These are phyloP conservation scores for Pleurotus cornucopiae DNA, from an alignment of 768 basidiomycete species.

Conservation along the genomic window DNA sequence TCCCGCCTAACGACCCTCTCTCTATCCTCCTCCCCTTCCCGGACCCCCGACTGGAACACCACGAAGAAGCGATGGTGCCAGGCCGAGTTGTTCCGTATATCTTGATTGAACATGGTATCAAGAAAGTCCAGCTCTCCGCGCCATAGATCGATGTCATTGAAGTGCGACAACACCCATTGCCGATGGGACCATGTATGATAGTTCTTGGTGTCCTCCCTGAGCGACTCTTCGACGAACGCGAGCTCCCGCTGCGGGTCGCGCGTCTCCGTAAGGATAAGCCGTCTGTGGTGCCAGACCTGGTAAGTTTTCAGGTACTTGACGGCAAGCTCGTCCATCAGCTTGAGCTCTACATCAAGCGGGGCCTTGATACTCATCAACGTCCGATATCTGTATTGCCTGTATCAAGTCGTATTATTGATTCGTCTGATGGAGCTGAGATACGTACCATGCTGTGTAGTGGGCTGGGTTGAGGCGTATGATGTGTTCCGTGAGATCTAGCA, in stretches of 20 bases:
- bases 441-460: slow-evolving; percentile 95
- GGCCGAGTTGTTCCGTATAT: slow-evolving; percentile 93
- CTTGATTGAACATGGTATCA: slow-evolving; percentile 62
- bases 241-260: slow-evolving; percentile 65
- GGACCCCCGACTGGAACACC: slow-evolving; percentile 64
- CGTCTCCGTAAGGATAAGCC: slow-evolving; percentile 61
- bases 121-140: slow-evolving; percentile 69
- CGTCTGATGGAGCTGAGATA: slow-evolving; percentile 1
- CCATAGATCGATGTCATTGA: slow-evolving; percentile 74
- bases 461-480: slow-evolving; percentile 92
- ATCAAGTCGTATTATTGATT: neutral
- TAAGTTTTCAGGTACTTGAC: slow-evolving; percentile 87
- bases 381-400: slow-evolving; percentile 93
- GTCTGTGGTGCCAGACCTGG: slow-evolving; percentile 96
- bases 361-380: slow-evolving; percentile 68
- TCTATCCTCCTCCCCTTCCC: slow-evolving; percentile 58
- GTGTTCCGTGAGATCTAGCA: slow-evolving; percentile 81
- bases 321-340: slow-evolving; percentile 85
- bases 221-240: slow-evolving; percentile 67
- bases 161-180: slow-evolving; percentile 89
- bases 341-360: slow-evolving; percentile 73
- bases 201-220: slow-evolving; percentile 85
- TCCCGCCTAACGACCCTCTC: slow-evolving; percentile 63
- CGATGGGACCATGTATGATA: slow-evolving; percentile 99
- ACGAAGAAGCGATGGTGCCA: slow-evolving; percentile 97